phyloP scores from a whole-genome alignment of 352 stramenopile genomes.

The Phytophthora parvispora region DNA sequence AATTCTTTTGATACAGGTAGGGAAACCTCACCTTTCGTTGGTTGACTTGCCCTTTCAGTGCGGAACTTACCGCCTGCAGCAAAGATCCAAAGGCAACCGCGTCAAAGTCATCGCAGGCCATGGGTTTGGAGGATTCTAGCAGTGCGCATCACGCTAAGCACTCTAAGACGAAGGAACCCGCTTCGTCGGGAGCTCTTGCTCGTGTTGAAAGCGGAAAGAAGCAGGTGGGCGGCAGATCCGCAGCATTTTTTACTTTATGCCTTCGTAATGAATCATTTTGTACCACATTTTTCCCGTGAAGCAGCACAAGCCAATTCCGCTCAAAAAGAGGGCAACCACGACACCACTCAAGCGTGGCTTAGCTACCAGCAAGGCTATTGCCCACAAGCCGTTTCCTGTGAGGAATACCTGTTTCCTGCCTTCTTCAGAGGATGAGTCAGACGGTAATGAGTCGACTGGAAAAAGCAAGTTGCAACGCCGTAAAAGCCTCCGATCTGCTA shows the following conservation, averaged over 20 bases:
- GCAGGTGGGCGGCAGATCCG: not conserved
- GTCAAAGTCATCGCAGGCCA: not conserved
- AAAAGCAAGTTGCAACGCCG: conserved; percentile 8
- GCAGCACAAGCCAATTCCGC: not conserved
- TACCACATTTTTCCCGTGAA: not conserved
- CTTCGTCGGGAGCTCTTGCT: not conserved
- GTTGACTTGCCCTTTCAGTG: too few species aligned
- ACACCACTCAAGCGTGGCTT: not conserved
- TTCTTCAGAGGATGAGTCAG: conserved; percentile 32
- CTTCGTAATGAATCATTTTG: not conserved
- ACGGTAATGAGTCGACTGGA: not conserved
- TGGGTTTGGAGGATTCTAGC: not conserved
- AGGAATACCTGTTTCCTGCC: conserved; percentile 23
- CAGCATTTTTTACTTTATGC: not conserved
- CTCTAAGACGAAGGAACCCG: not conserved
- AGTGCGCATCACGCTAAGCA: not conserved
- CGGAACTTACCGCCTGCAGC: not conserved
- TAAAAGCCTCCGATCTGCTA: conserved; percentile 12
- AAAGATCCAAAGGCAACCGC: not conserved
- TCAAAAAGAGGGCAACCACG: not conserved
- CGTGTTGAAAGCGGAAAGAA: not conserved
- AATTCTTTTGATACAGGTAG: not conserved
- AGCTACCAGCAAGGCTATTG: not conserved
- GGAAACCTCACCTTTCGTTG: conserved; percentile 22
- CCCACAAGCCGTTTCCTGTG: conserved; percentile 12